Percentiles rank a stretch among this genome's conserved stretches.
Evolutionary conservation across 2,329 filamentous ascomycete genomes (phyloP).

Genomic region (Aspergillus fijiensis): DNA sequence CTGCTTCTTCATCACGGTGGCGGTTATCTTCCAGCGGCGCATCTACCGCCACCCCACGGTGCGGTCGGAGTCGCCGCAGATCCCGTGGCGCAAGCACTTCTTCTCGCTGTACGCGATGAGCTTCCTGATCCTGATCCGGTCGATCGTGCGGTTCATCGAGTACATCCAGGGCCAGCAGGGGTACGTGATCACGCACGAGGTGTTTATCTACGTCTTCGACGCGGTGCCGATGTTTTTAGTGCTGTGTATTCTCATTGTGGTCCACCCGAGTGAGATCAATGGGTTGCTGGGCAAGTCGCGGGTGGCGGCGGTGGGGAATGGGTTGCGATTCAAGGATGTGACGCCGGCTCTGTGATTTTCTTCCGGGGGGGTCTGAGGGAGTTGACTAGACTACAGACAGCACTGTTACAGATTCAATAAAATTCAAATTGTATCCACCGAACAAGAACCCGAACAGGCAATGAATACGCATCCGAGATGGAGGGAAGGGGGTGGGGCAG

Average conservation of each 20-base stretch:
- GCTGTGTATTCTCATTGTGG: constrained; percentile 1
- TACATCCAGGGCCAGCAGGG: constrained; percentile 29
- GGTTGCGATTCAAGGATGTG: background rate
- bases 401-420: background rate
- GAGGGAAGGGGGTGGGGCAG: too few species aligned
- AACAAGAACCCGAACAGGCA: background rate
- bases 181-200: constrained; percentile 28
- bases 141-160: constrained; percentile 33
- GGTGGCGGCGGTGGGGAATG: constrained; percentile 3
- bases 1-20: constrained; percentile 16
- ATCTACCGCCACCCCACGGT: constrained; percentile 15
- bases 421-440: background rate
- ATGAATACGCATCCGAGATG: background rate
- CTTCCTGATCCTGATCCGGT: constrained; percentile 30
- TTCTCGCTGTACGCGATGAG: constrained; percentile 25
- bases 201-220: constrained; percentile 34
- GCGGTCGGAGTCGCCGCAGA: background rate
- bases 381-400: too few species aligned
- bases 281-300: constrained; percentile 1
- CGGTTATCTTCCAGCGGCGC: constrained; percentile 16
- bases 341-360: background rate
- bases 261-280: constrained; percentile 6
- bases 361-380: too few species aligned
- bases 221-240: constrained; percentile 29
- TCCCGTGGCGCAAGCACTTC: constrained; percentile 13